These are phyloP conservation scores for Clarireedia homoeocarpa DNA, from an alignment of 2,329 filamentous ascomycete species.

Conservation along the genomic window DNA sequence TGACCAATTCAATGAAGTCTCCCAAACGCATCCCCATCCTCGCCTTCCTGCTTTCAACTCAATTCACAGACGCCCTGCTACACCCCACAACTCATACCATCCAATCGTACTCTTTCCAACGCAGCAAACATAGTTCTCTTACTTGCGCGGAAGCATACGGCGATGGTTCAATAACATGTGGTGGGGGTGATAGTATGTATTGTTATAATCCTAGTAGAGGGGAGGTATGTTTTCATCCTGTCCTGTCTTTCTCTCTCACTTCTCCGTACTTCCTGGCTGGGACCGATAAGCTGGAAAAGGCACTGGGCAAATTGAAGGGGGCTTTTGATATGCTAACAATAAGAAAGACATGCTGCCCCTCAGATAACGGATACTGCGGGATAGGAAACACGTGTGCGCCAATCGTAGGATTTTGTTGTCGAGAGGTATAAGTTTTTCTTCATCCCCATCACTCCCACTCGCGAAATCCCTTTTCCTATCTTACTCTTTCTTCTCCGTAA, in stretches of 20 bases:
- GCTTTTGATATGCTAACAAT: not conserved
- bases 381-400: slow-evolving; percentile 16
- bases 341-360: slow-evolving; percentile 14
- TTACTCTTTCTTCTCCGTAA: not conserved
- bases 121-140: slow-evolving; percentile 3
- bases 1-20: not conserved
- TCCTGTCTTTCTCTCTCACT: not conserved
- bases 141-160: slow-evolving; percentile 16
- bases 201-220: slow-evolving; percentile 20
- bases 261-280: no score
- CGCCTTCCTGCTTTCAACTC: not conserved
- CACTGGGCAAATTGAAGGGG: not conserved
- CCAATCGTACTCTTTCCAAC: not conserved
- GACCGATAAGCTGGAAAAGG: not conserved
- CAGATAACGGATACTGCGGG: slow-evolving; percentile 17
- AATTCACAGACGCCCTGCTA: not conserved
- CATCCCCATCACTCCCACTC: not conserved
- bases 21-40: not conserved
- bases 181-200: slow-evolving; percentile 8
- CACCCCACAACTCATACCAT: not conserved
- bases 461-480: not conserved
- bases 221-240: slow-evolving; percentile 9
- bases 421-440: slow-evolving; percentile 8
- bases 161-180: slow-evolving; percentile 12
- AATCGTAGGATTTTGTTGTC: slow-evolving; percentile 17